These are phyloP conservation scores for Dictyostelium firmibasis DNA, from an alignment of 78 protist genomes.

Conservation along the genomic window DNA sequence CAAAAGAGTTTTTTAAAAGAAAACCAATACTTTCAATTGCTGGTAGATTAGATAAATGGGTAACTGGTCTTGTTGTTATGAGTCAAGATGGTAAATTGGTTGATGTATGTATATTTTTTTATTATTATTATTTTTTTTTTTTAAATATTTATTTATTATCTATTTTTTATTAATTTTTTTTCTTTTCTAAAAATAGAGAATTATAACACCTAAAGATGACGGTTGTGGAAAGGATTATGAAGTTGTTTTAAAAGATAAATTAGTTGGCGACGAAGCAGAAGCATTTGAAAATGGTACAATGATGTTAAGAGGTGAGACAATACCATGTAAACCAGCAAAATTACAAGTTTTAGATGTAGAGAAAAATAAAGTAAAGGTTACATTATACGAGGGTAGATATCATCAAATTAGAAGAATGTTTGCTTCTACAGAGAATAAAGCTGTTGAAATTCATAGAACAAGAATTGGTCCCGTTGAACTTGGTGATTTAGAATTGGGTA, in stretches of 20 bases:
- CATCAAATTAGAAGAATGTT: conserved; percentile 82
- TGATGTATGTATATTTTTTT: background rate
- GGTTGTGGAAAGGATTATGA: conserved; percentile 50
- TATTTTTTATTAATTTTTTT: background rate
- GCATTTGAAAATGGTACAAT: conserved; percentile 45
- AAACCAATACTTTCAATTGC: conserved; percentile 69
- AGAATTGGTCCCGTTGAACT: conserved; percentile 69
- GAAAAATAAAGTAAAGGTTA: conserved; percentile 27
- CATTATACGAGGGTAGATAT: conserved; percentile 76
- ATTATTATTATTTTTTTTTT: background rate
- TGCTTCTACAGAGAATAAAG: conserved; percentile 63
- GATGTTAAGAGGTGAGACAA: conserved; percentile 57
- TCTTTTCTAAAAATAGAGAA: background rate
- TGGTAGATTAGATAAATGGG: conserved; percentile 84
- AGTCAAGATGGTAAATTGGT: conserved; percentile 74
- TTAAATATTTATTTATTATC: background rate
- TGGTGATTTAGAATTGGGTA: conserved; percentile 54
- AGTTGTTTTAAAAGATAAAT: conserved; percentile 24
- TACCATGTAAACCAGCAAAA: conserved; percentile 70
- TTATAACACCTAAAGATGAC: conserved; percentile 69
- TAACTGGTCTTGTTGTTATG: conserved; percentile 76
- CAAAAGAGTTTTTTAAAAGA: conserved; percentile 46
- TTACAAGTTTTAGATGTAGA: conserved; percentile 45
- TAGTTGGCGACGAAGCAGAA: conserved; percentile 50
- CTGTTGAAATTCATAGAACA: conserved; percentile 67